These are phyloP conservation scores for Diaporthe sp. DNA, from an alignment of 2,329 filamentous ascomycete species.

Conservation along the genomic window DNA sequence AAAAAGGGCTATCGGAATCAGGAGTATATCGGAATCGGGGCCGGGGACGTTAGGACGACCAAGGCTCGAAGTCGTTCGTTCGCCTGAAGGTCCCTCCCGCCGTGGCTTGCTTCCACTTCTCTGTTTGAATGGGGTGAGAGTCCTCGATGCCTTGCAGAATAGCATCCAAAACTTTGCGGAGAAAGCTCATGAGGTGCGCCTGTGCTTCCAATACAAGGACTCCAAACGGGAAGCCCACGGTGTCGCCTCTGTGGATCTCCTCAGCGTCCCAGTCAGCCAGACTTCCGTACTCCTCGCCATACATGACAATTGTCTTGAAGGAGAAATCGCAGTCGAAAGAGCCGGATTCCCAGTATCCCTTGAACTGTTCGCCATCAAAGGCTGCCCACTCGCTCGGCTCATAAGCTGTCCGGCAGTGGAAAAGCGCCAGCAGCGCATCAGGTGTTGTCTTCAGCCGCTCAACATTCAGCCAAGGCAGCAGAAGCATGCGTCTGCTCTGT, in stretches of 20 bases:
- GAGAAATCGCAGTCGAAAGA: constrained; percentile 1
- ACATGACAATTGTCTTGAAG: background rate
- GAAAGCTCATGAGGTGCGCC: background rate
- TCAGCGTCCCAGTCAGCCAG: background rate
- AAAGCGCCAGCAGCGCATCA: constrained; percentile 7
- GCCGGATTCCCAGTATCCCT: background rate
- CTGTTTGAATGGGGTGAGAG: background rate
- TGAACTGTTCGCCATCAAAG: background rate
- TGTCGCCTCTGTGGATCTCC: background rate
- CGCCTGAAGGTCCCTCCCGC: background rate
- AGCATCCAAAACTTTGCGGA: background rate
- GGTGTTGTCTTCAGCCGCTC: constrained; percentile 5
- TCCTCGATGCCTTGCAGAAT: background rate
- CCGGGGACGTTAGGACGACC: too few species aligned
- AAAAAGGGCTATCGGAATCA: too few species aligned
- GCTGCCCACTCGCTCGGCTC: background rate
- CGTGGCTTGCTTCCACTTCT: background rate
- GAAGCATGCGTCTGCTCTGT: background rate
- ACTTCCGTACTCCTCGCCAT: background rate
- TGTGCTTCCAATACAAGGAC: constrained; percentile 14
- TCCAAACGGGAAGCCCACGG: background rate
- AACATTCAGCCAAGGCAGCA: constrained; percentile 13
- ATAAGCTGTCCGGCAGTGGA: constrained; percentile 9
- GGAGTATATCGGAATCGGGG: too few species aligned
- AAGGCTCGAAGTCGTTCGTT: background rate